Evolutionary conservation across 2,329 filamentous ascomycete species (phyloP).

Genomic region (Hypoxylon sp.): DNA sequence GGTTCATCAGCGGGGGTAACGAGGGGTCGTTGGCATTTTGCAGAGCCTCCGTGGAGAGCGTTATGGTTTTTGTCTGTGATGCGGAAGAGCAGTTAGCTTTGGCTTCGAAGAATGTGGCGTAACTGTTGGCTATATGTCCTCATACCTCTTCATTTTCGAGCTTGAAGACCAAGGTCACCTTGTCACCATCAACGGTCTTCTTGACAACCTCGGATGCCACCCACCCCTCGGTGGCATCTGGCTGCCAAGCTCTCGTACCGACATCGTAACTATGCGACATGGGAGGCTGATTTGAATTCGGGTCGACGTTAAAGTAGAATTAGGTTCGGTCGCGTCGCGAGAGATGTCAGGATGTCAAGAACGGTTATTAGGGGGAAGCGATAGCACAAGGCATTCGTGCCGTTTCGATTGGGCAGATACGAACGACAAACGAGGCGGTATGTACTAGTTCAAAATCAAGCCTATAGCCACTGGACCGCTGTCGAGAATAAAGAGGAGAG

Average conservation of each 20-base stretch:
- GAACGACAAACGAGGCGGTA: conserved; percentile 39
- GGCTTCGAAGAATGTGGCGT: neutral
- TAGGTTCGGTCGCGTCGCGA: conserved; percentile 41
- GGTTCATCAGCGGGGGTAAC: conserved; percentile 96
- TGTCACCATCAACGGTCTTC: conserved; percentile 86
- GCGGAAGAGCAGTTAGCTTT: conserved; percentile 38
- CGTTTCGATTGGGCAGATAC: conserved; percentile 39
- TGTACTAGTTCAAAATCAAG: conserved; percentile 41
- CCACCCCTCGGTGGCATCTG: conserved; percentile 96
- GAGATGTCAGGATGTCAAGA: conserved; percentile 34
- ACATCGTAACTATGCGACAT: conserved; percentile 98
- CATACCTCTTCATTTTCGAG: conserved; percentile 96
- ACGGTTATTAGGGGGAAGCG: conserved; percentile 44
- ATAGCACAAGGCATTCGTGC: conserved; percentile 51
- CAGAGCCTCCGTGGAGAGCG: conserved; percentile 81
- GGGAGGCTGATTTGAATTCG: conserved; percentile 52
- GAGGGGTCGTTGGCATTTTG: conserved; percentile 81
- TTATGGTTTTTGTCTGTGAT: conserved; percentile 79
- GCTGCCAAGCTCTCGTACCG: conserved; percentile 98
- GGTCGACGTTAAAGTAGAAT: conserved; percentile 25
- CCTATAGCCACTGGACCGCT: conserved; percentile 22
- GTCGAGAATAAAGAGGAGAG: conserved; percentile 9
- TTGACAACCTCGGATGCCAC: conserved; percentile 93
- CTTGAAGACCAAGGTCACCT: conserved; percentile 87
- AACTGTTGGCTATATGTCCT: conserved; percentile 2